These are phyloP conservation scores for Debaryomyces psychrophilus DNA, from an alignment of 1,139 yeast genomes.

Conservation along the genomic window DNA sequence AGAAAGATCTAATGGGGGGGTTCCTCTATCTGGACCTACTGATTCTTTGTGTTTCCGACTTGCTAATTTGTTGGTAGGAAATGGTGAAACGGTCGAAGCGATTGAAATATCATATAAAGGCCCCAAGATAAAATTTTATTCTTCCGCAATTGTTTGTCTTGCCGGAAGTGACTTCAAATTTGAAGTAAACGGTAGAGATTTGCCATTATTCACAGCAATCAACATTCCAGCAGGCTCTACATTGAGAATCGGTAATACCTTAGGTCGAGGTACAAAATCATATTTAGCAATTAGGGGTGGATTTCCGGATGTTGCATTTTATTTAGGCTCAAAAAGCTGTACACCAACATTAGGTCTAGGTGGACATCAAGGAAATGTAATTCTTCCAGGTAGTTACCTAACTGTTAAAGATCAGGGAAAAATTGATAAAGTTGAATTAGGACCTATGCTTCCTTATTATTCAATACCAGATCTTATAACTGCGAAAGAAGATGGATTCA, in stretches of 20 bases:
- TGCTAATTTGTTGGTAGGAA: constrained; percentile 38
- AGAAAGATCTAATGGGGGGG: constrained; percentile 28
- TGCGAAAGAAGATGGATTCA: constrained; percentile 23
- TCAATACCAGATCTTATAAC: constrained; percentile 22
- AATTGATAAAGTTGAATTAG: constrained; percentile 15
- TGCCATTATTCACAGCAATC: constrained; percentile 33
- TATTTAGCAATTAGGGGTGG: constrained; percentile 39
- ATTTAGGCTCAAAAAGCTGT: constrained; percentile 38
- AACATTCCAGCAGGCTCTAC: constrained; percentile 28
- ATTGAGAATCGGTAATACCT: constrained; percentile 31
- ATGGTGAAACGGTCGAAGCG: constrained; percentile 26
- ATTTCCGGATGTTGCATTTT: constrained; percentile 35
- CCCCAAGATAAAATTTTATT: constrained; percentile 33
- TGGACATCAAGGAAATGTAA: constrained; percentile 40
- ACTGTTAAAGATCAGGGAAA: constrained; percentile 16
- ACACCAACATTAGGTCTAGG: constrained; percentile 36
- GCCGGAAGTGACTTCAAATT: constrained; percentile 30
- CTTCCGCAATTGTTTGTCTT: constrained; percentile 27
- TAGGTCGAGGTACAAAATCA: constrained; percentile 27
- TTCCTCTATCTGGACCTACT: constrained; percentile 37
- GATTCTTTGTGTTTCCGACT: constrained; percentile 33
- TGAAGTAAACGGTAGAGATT: constrained; percentile 22
- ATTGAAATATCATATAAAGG: constrained; percentile 35
- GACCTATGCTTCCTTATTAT: constrained; percentile 23
- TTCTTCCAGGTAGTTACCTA: constrained; percentile 37